Evolutionary conservation across 495 filamentous ascomycete genomes (phyloP), one percentile per base, ranked within the genome.

Genomic region (Penicillium pulvis): DNA sequence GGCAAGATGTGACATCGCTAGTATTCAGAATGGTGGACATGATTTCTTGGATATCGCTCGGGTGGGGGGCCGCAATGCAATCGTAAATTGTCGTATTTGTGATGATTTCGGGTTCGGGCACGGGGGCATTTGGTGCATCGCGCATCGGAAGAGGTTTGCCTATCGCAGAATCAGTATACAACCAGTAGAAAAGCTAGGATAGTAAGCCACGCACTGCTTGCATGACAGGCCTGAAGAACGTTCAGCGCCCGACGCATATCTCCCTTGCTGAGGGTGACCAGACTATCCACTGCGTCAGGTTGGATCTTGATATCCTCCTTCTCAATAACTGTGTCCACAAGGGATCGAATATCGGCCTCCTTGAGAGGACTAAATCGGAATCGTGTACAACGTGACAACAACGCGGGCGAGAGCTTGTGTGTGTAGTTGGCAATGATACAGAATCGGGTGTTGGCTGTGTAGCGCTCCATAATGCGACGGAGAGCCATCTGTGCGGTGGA

Each of bases 371-470:
- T 93, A 75, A 99, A 99, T 20, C 94, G 82, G 76, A 99, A 99
- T 39, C 94, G 81, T 3, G 94, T 98, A 74, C 94, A 99, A 60
- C 94, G 81, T 31, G 92, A 97, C 17, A 99, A 82, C 8, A 99
- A 79, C 0, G 94, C 94, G 0, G 94, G 93, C 6, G 90, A 93
- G n/a, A 99, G 86, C 72, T 98, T 99, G 77, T 99, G 94, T 31
- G 94, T 96, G 71, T 99, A 99, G 73, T 99, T 99, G 63, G 95
- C 95, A 57, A 99, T 97, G 65, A 99, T 91, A 75, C 93, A 97
- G 75, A 99, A 99, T 51, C 94, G 83, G 0, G 94, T 97, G 76
- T 99, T 98, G 57, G 92, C 91, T 0, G 94, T 99, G 75, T 98
- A 99, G 73, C 95, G 94, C 69, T 99, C 94, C 95, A 99, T 99